Evolutionary conservation across 2,329 filamentous ascomycete genomes (phyloP).

Genomic region (Epichloe uncinata): DNA sequence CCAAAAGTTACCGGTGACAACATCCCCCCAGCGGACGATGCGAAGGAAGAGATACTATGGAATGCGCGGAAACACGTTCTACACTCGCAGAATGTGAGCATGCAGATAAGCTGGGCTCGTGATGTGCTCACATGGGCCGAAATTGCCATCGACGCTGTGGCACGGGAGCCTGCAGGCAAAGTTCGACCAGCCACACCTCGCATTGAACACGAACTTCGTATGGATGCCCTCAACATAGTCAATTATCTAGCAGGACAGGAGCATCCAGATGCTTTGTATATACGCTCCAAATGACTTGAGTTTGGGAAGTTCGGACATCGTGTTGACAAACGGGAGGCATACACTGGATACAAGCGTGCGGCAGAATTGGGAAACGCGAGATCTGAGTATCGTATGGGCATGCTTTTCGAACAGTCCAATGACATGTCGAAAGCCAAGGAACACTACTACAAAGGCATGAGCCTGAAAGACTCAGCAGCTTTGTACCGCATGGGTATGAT

Average conservation of each 20-base stretch:
- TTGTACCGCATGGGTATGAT: constrained; percentile 90
- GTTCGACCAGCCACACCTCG: constrained; percentile 65
- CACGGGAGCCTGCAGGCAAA: constrained; percentile 41
- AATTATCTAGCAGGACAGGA: constrained; percentile 79
- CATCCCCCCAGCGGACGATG: constrained; percentile 88
- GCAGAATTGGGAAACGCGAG: constrained; percentile 74
- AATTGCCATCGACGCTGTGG: constrained; percentile 62
- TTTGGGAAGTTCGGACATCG: constrained; percentile 92
- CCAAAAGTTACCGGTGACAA: constrained; percentile 77
- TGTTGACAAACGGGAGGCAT: constrained; percentile 89
- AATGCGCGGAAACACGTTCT: constrained; percentile 72
- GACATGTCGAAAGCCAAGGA: constrained; percentile 82
- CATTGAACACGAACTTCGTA: constrained; percentile 74
- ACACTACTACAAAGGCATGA: constrained; percentile 76
- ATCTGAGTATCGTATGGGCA: constrained; percentile 93
- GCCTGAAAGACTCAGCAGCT: constrained; percentile 74
- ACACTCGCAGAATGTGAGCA: constrained; percentile 86
- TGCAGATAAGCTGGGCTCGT: constrained; percentile 94
- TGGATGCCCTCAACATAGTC: constrained; percentile 86
- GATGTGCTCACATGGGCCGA: constrained; percentile 86
- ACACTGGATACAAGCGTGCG: constrained; percentile 72
- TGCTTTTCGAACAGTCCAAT: constrained; percentile 94
- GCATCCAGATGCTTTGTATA: constrained; percentile 88
- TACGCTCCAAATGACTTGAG: constrained; percentile 92
- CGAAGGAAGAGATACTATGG: constrained; percentile 83